Evolutionary conservation across 2,329 filamentous ascomycete genomes (phyloP).

Genomic region (Botryosphaeria agaves): DNA sequence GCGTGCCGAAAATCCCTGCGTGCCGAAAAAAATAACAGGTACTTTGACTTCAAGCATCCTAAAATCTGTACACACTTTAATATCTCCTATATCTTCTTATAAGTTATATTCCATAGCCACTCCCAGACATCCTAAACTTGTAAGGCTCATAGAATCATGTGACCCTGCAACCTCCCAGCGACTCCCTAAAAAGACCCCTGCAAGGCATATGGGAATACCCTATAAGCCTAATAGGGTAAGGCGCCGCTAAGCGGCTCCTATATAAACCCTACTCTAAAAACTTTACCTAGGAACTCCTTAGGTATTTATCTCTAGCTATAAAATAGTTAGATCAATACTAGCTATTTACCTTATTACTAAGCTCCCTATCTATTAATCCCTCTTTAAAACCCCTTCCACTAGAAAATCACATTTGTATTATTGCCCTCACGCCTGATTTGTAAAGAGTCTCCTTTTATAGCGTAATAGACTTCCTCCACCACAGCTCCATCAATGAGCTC

Average conservation of each 20-base stretch:
- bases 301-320: too few species aligned
- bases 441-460: slow-evolving; percentile 3
- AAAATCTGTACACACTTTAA: slow-evolving; percentile 7
- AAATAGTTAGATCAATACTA: too few species aligned
- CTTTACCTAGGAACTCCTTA: too few species aligned
- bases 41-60: slow-evolving; percentile 10
- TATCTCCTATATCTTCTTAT: slow-evolving; percentile 3
- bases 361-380: neutral
- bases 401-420: slow-evolving; percentile 3
- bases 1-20: slow-evolving; percentile 4
- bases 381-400: slow-evolving; percentile 1
- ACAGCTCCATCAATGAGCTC: slow-evolving; percentile 4
- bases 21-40: slow-evolving; percentile 8
- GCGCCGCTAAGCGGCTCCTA: too few species aligned
- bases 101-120: slow-evolving; percentile 3
- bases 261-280: too few species aligned
- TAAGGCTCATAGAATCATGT: too few species aligned
- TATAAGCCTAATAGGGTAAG: too few species aligned
- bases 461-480: slow-evolving; percentile 3
- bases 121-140: slow-evolving; percentile 2
- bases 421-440: slow-evolving; percentile 4
- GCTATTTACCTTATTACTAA: too few species aligned
- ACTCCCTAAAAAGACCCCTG: too few species aligned
- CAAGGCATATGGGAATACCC: too few species aligned
- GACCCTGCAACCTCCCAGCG: too few species aligned